Conservation (phyloP, 2,329 filamentous ascomycete species). For the Emmonsiellopsis sp. region DNA sequence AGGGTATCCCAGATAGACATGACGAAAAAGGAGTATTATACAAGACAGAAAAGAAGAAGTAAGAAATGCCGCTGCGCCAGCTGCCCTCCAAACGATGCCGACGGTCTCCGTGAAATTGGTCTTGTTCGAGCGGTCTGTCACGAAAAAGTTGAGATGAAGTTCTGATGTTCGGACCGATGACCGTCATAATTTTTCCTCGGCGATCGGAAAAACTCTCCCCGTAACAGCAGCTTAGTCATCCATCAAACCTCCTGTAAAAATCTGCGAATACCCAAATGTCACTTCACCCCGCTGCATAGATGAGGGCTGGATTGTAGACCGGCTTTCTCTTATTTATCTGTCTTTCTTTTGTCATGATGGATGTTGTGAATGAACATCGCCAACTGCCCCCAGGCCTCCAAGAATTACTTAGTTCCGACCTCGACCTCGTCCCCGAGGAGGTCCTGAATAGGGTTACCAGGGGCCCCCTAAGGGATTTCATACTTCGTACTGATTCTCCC, state of each 20-base stretch:
- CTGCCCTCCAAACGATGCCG: conserved; percentile 1
- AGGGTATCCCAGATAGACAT: conserved; percentile 55
- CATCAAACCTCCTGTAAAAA: background rate
- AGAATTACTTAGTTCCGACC: background rate
- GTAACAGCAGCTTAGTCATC: background rate
- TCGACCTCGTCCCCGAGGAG: conserved; percentile 26
- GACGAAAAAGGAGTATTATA: conserved; percentile 17
- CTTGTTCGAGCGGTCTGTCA: background rate
- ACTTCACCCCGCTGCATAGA: background rate
- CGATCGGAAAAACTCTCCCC: background rate
- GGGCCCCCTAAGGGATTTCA: conserved; percentile 27
- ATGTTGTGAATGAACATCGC: background rate
- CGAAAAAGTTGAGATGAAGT: background rate
- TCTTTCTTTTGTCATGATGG: background rate
- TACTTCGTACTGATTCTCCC: conserved; percentile 20
- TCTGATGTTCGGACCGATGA: background rate
- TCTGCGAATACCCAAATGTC: background rate
- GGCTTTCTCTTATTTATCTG: background rate
- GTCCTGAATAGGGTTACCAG: conserved; percentile 26
- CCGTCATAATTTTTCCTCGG: background rate
- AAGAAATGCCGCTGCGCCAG: conserved; percentile 11
- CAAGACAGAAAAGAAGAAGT: conserved; percentile 20
- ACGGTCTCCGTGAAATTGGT: background rate
- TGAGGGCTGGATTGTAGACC: background rate
- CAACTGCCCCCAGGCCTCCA: background rate